Evolutionary conservation across 495 filamentous ascomycete genomes (phyloP), one percentile per base, ranked within the genome.

Genomic region (Achaetomiella virescens): DNA sequence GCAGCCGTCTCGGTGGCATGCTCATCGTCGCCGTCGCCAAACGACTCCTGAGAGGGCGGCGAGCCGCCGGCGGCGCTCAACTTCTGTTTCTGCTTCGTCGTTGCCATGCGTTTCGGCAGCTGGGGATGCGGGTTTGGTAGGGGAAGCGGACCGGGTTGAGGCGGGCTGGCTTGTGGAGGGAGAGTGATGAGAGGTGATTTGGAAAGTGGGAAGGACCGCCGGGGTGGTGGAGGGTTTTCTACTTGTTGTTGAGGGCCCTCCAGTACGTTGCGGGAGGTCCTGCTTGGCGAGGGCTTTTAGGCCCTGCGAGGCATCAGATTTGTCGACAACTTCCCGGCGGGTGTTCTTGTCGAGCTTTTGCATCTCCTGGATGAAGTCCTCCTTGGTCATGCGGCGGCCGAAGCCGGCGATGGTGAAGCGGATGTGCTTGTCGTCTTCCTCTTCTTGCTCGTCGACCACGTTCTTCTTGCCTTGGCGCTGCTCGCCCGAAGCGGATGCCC

Each of bases 331-430:
- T 57, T 89, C 82, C 21, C 77, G 80, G 15, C 91, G 82, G 17
- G 83, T 82, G 61, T 83, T 86, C 29, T 89, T 85, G 66, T 95
- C 90, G 54, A 97, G 75, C 25, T 83, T 77, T 65, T 85, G 83
- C 59, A 99, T 85, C 63, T 93, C 84, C 46, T 83, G 74, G 58
- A 97, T 86, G 71, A 99, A 97, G 63, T 97, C 89, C 7, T 87
- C 83, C 69, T 96, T 96, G 66, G 81, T 93, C 87, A 97, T 83
- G 18, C 87, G 84, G 37, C 70, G 72, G 20, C 89, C 88, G 55
- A 82, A 78, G 38, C 84, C 80, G 31, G 78, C 81, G 52, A 98
- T 84, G 4, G 88, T 96, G 72, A 97, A 97, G 45, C 95, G 88
- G 52, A 97, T 85, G 38, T 84, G 78, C 36, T 85, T 81, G 63